Base-by-base conservation (phyloP, 805 yeast genomes). In the Cyberlindnera misumaiensis region DNA sequence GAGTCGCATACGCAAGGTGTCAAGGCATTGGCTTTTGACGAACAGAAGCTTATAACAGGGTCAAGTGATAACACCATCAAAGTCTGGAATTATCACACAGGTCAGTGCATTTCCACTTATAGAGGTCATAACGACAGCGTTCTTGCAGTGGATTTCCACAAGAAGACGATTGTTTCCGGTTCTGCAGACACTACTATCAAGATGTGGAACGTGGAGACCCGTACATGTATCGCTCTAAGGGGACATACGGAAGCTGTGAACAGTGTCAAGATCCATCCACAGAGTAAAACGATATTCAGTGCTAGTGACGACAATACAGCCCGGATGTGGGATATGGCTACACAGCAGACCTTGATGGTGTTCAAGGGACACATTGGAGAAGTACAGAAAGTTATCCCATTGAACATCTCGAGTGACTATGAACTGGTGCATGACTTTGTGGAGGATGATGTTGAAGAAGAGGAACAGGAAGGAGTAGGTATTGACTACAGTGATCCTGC, bases 221-320 rank as follows among this genome's bases (percentile, higher is more conserved):
- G 96, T 62, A 84, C 95, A 1, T 93, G 97, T 56, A 86, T 83
- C 60, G 88, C 97, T 0, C 68, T 93, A 42, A 70, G 96, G 30
- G 98, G 98, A 6, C 98, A 93, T 58, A 73, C 83, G 0, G 97
- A 85, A 49, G 81, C 94, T 79, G 96, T 93, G 14, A 88, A 86
- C 47, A 77, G 84, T 44, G 97, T 93, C 38, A 84, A 84, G 63
- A 77, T 89, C 39, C 95, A 89, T 59, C 72, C 84, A 4, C 75
- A 75, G 39, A 79, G 95, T 32, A 75, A 77, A 43, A 82, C 94
- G 1, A 72, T 88, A 14, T 87, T 83, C 60, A 80, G 93, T 53
- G 87, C 95, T 4, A 78, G 90, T 30, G 98, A 93, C 59, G 98
- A 93, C 58, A 74, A 86, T 30, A 88, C 96, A 0, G 83, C 89